Conservation (phyloP, 1,284 basidiomycete species). For the Mycena citricolor region DNA sequence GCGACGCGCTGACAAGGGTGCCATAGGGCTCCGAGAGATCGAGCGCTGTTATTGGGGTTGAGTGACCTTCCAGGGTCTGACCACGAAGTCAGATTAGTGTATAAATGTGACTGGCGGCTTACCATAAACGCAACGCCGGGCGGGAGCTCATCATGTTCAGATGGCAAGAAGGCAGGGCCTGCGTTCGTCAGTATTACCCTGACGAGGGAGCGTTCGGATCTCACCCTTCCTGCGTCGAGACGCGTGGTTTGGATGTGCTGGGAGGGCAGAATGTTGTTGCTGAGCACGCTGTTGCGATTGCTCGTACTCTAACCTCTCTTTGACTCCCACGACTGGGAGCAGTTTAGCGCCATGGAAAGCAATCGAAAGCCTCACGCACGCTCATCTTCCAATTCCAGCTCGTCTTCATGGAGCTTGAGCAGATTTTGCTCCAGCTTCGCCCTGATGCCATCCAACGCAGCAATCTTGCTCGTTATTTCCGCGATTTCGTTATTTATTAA, state of each 20-base stretch:
- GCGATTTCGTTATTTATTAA: constrained; percentile 83
- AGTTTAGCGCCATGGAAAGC: constrained; percentile 10
- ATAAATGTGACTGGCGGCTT: constrained; percentile 23
- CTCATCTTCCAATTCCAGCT: constrained; percentile 94
- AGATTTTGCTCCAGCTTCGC: constrained; percentile 82
- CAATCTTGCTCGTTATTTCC: constrained; percentile 88
- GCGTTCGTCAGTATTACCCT: no score
- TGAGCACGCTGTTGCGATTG: constrained; percentile 44
- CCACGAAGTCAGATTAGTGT: constrained; percentile 9
- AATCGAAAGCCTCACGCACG: constrained; percentile 48
- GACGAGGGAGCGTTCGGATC: no score
- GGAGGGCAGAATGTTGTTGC: constrained; percentile 36
- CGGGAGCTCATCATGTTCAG: constrained; percentile 95
- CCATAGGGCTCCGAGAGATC: constrained; percentile 98
- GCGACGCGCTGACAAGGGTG: constrained; percentile 84
- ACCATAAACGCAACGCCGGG: constrained; percentile 97
- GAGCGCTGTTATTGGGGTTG: constrained; percentile 81
- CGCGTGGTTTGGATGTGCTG: constrained; percentile 53
- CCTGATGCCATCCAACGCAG: constrained; percentile 80
- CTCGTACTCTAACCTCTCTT: constrained; percentile 77
- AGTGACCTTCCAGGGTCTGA: constrained; percentile 81
- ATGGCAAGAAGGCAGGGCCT: constrained; percentile 95
- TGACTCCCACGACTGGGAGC: constrained; percentile 77
- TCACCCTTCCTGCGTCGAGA: constrained; percentile 77
- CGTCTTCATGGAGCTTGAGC: constrained; percentile 89